These are phyloP conservation scores for Pythium insidiosum DNA, from an alignment of 352 stramenopile species.

Conservation along the genomic window DNA sequence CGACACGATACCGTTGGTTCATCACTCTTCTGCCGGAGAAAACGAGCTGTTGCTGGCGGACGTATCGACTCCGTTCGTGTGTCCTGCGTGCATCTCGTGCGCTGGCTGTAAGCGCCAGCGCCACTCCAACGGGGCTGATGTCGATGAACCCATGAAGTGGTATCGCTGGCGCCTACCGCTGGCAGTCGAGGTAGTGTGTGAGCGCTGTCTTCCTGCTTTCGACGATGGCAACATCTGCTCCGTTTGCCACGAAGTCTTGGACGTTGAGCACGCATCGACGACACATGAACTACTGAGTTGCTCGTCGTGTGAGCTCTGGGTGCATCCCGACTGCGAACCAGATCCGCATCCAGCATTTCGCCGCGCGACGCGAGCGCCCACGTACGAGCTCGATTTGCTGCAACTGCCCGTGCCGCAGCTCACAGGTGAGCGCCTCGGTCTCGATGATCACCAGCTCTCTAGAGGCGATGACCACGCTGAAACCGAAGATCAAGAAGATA, in stretches of 20 bases:
- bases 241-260: slow-evolving; percentile 51
- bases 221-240: slow-evolving; percentile 60
- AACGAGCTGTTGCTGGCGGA: no score
- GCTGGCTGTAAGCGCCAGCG: slow-evolving; percentile 57
- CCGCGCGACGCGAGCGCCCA: background rate
- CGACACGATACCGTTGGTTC: slow-evolving; percentile 42
- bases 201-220: slow-evolving; percentile 53
- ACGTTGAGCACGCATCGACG: slow-evolving; percentile 7
- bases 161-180: slow-evolving; percentile 69
- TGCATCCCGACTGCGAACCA: slow-evolving; percentile 73
- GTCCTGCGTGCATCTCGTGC: slow-evolving; percentile 50
- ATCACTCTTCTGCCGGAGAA: no score
- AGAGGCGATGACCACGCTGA: no score
- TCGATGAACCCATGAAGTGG: no score
- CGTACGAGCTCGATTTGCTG: slow-evolving; percentile 57
- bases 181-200: slow-evolving; percentile 51
- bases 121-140: no score
- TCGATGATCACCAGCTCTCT: no score
- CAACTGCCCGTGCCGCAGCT: slow-evolving; percentile 21
- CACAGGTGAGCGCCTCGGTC: no score
- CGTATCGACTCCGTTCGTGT: no score
- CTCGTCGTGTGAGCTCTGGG: slow-evolving; percentile 70
- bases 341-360: slow-evolving; percentile 59
- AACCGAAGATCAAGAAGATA: background rate
- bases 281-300: slow-evolving; percentile 32